A percentile compares a stretch with the other conserved stretches of the same genome.
Evolutionary conservation across 2,329 filamentous ascomycete genomes (phyloP).

Genomic region (Aspergillus fructus): DNA sequence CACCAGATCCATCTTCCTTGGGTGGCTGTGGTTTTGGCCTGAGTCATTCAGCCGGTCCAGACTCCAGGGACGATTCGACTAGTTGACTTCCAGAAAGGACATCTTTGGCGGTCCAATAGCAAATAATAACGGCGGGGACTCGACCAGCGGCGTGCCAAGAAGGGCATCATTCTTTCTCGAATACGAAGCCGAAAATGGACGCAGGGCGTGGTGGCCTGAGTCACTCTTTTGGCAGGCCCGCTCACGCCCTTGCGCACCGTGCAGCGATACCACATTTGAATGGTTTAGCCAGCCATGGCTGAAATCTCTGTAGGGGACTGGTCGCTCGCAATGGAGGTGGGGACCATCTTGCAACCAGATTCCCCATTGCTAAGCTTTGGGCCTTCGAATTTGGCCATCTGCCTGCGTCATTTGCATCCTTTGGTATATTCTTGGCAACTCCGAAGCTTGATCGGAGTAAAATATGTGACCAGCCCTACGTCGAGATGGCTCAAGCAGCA

Average conservation of each 20-base stretch:
- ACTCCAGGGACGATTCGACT: background rate
- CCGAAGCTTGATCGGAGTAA: conserved; percentile 6
- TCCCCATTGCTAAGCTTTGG: conserved; percentile 8
- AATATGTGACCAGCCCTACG: background rate
- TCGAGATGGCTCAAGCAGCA: background rate
- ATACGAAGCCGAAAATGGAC: background rate
- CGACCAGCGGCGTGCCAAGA: background rate
- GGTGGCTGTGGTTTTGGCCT: background rate
- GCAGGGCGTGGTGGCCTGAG: background rate
- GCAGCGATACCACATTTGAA: background rate
- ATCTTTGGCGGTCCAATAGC: background rate
- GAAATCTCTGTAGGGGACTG: background rate
- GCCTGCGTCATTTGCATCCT: conserved; percentile 3
- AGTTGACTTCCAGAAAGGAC: background rate
- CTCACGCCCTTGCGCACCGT: background rate
- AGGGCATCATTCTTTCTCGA: background rate
- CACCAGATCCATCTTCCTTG: background rate
- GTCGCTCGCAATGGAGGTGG: background rate
- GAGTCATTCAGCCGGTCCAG: conserved; percentile 1
- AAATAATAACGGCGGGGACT: background rate
- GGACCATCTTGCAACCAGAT: background rate
- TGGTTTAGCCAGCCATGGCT: background rate
- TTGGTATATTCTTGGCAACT: conserved; percentile 1
- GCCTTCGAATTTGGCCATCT: background rate
- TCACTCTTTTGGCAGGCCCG: background rate